A percentile compares a stretch with the other conserved stretches of the same genome.
phyloP scores from a whole-genome alignment of 805 yeast genomes.

The Candida nitratophila region DNA sequence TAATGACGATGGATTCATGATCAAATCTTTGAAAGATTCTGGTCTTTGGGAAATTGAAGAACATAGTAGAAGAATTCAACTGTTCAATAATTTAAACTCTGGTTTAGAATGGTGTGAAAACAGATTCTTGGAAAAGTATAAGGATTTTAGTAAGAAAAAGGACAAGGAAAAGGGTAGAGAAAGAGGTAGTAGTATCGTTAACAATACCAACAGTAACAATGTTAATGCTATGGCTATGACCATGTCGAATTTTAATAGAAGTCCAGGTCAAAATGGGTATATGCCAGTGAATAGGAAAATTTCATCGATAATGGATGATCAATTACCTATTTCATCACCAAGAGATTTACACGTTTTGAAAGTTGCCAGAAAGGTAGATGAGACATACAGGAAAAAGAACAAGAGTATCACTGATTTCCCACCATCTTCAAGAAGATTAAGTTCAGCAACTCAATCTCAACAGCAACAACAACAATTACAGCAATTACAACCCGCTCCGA shows the following conservation, averaged over 20 bases:
- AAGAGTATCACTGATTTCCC: conserved; percentile 7
- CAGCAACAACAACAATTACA: conserved; percentile 18
- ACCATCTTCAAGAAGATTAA: conserved; percentile 1
- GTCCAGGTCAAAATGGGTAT: conserved; percentile 1
- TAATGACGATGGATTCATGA: conserved; percentile 39
- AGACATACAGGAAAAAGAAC: conserved; percentile 25
- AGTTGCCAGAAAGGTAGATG: conserved; percentile 42
- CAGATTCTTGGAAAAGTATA: conserved; percentile 65
- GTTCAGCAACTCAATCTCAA: neutral
- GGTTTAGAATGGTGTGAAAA: conserved; percentile 98
- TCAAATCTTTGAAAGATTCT: conserved; percentile 71
- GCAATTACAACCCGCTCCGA: conserved; percentile 32
- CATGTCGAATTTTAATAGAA: neutral
- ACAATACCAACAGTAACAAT: neutral
- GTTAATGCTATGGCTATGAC: neutral
- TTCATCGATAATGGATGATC: neutral
- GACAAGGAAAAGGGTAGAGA: conserved; percentile 7
- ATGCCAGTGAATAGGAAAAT: conserved; percentile 2
- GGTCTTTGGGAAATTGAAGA: conserved; percentile 61
- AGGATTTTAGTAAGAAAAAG: conserved; percentile 19
- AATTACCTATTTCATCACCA: conserved; percentile 37
- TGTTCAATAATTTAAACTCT: conserved; percentile 74
- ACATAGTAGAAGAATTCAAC: conserved; percentile 40
- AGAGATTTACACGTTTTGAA: conserved; percentile 44
- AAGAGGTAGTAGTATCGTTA: conserved; percentile 9